A percentile compares a stretch with the other conserved stretches of the same genome.
phyloP scores from a whole-genome alignment of 2,329 filamentous ascomycete species.

The Sclerotinia subarctica region DNA sequence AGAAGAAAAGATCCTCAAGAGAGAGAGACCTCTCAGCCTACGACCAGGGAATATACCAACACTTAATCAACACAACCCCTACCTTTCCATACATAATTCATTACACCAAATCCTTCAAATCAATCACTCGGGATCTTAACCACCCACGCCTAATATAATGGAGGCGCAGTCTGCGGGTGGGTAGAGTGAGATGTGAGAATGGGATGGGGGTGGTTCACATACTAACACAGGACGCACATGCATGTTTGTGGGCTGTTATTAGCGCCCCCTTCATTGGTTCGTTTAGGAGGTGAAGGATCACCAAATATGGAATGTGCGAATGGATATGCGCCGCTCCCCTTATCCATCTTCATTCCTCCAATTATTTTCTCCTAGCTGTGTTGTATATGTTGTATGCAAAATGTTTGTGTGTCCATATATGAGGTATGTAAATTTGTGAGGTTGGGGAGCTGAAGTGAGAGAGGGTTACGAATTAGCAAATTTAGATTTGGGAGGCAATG shows the following conservation, averaged over 20 bases:
- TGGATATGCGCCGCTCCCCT: constrained; percentile 4
- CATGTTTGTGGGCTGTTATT: constrained; percentile 8
- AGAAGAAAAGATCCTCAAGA: background rate
- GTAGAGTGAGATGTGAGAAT: constrained; percentile 8
- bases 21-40: background rate
- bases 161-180: constrained; percentile 11
- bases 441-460: constrained; percentile 4
- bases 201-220: background rate
- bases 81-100: constrained; percentile 5
- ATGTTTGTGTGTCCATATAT: background rate
- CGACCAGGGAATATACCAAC: background rate
- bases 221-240: constrained; percentile 1
- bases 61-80: background rate
- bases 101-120: constrained; percentile 9
- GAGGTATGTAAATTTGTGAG: background rate
- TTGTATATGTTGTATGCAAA: background rate
- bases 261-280: constrained; percentile 9
- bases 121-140: background rate
- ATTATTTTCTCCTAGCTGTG: background rate
- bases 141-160: background rate
- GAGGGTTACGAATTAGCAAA: background rate
- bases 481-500: background rate
- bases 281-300: constrained; percentile 1
- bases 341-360: background rate
- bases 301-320: background rate